Conservation (phyloP, 139 green algal genomes). For the Chlorella sorokiniana region DNA sequence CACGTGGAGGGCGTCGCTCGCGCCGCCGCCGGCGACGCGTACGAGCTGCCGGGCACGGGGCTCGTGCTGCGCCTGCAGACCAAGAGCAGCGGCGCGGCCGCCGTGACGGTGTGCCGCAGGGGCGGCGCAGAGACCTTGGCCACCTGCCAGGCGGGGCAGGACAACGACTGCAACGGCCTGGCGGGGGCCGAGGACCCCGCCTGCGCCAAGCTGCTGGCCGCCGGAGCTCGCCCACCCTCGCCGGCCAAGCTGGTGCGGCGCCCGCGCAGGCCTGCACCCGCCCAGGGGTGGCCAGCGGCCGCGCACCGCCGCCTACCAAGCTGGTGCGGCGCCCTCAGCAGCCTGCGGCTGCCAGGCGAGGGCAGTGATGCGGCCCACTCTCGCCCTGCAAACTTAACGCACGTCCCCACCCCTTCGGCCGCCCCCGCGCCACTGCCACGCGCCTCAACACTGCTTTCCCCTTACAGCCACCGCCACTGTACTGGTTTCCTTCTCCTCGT, state of each 20-base stretch:
- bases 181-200: neutral
- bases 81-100: neutral
- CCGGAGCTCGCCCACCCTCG: neutral
- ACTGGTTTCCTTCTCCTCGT: no score
- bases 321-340: neutral
- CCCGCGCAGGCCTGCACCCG: neutral
- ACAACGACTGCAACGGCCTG: constrained; percentile 23
- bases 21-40: neutral
- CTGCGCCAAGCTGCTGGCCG: neutral
- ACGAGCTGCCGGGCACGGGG: neutral
- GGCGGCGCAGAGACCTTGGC: neutral
- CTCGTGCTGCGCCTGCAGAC: constrained; percentile 15
- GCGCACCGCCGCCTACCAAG: no score
- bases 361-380: no score
- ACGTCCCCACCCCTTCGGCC: no score
- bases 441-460: no score
- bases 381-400: no score
- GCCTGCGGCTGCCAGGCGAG: neutral
- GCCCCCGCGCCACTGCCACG: no score
- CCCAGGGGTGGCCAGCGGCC: no score
- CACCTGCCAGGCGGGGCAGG: neutral
- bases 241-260: neutral
- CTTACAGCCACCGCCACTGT: no score
- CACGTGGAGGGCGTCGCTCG: neutral
- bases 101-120: constrained; percentile 4